Conservation (phyloP, 768 basidiomycete species). For the Obba rivulosa region DNA sequence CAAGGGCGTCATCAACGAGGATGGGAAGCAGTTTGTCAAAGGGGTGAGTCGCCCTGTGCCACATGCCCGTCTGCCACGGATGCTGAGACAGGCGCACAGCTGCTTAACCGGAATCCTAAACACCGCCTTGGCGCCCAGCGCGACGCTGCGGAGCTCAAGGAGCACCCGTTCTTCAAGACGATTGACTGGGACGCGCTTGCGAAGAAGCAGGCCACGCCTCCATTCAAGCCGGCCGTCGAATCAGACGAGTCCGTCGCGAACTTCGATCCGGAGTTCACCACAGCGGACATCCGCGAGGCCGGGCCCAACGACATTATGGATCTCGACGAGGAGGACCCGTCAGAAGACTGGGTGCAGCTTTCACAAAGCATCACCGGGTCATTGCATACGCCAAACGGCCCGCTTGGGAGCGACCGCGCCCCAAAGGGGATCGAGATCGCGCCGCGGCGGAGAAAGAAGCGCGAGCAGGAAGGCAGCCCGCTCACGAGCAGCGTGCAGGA, state of each 20-base stretch:
- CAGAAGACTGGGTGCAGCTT: slow-evolving; percentile 61
- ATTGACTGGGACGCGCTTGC: slow-evolving; percentile 92
- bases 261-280: slow-evolving; percentile 97
- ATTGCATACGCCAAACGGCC: slow-evolving; percentile 68
- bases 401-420: slow-evolving; percentile 46
- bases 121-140: slow-evolving; percentile 89
- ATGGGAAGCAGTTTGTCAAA: slow-evolving; percentile 98
- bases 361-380: slow-evolving; percentile 29
- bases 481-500: slow-evolving; percentile 92
- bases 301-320: slow-evolving; percentile 42
- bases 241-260: slow-evolving; percentile 98
- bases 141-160: slow-evolving; percentile 92
- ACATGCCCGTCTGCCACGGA: slow-evolving; percentile 8
- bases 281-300: slow-evolving; percentile 77
- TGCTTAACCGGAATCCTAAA: slow-evolving; percentile 97
- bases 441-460: slow-evolving; percentile 38
- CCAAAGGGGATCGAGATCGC: slow-evolving; percentile 44
- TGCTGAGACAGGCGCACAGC: slow-evolving; percentile 37
- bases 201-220: slow-evolving; percentile 87
- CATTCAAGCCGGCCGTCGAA: slow-evolving; percentile 97
- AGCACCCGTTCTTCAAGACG: slow-evolving; percentile 86
- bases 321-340: slow-evolving; percentile 52
- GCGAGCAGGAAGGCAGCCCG: slow-evolving; percentile 43
- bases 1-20: slow-evolving; percentile 92
- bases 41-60: slow-evolving; percentile 57